phyloP scores from a whole-genome alignment of 768 basidiomycete genomes.

The Hemileccinum impolitum region DNA sequence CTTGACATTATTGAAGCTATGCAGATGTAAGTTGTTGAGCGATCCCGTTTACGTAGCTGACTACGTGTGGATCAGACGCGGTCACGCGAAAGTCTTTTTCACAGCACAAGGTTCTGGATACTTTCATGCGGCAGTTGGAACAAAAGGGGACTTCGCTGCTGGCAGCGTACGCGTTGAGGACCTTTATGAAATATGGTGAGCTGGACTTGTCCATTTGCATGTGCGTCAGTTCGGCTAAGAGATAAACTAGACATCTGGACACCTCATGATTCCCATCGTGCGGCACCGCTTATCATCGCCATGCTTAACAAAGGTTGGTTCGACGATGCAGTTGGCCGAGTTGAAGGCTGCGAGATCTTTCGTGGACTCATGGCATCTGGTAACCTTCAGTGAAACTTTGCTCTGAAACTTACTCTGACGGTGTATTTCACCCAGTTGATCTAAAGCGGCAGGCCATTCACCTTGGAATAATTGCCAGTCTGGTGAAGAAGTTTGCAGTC shows the following conservation, averaged over 20 bases:
- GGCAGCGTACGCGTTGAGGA: slow-evolving; percentile 8
- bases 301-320: slow-evolving; percentile 15
- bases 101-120: not conserved
- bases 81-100: not conserved
- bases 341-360: slow-evolving; percentile 7
- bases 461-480: not conserved
- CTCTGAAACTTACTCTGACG: not conserved
- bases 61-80: not conserved
- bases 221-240: not conserved
- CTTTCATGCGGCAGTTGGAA: not conserved
- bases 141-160: slow-evolving; percentile 1
- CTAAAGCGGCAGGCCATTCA: not conserved
- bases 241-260: not conserved
- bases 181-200: slow-evolving; percentile 2
- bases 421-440: not conserved
- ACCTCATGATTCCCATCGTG: not conserved
- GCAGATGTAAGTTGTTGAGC: not conserved
- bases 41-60: not conserved
- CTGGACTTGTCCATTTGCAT: not conserved
- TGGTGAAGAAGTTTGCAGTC: slow-evolving; percentile 1
- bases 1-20: slow-evolving; percentile 10
- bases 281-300: not conserved
- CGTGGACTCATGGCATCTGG: not conserved
- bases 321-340: slow-evolving; percentile 9
- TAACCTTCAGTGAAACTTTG: not conserved